A percentile compares a stretch with the other conserved stretches of the same genome.
Conservation (phyloP, 768 basidiomycete species). For the Auriculariales sp. region DNA sequence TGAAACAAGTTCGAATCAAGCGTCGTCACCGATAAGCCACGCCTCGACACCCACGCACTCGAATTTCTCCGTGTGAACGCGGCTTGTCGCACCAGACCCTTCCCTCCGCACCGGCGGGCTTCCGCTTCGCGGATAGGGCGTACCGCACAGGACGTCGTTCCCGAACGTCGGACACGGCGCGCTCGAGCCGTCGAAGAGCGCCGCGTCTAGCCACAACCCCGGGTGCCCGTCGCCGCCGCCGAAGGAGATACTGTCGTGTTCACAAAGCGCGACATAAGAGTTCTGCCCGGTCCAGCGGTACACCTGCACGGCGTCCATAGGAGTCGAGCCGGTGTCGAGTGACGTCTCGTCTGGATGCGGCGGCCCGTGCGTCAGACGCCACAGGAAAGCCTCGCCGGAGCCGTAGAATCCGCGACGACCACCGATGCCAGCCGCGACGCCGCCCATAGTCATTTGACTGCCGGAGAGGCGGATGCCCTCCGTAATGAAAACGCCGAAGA, state of each 20-base stretch:
- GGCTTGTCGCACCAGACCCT: conserved; percentile 7
- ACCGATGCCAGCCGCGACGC: background rate
- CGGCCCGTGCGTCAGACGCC: background rate
- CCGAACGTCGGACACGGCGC: conserved; percentile 75
- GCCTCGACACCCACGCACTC: conserved; percentile 89
- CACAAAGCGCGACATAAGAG: conserved; percentile 79
- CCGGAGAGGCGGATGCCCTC: conserved; percentile 50
- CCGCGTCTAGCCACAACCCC: conserved; percentile 76
- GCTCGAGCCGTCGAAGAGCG: conserved; percentile 71
- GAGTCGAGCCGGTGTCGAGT: too few relatives aligned
- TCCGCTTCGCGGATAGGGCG: background rate
- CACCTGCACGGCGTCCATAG: conserved; percentile 36
- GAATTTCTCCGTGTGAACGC: conserved; percentile 43
- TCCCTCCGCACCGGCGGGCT: background rate
- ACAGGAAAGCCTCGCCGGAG: background rate
- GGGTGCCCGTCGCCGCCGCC: conserved; percentile 88
- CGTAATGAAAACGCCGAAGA: conserved; percentile 77
- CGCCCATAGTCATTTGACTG: conserved; percentile 57
- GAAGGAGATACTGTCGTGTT: conserved; percentile 66
- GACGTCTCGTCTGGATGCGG: background rate
- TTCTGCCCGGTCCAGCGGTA: conserved; percentile 83
- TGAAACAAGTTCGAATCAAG: conserved; percentile 22
- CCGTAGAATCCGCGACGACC: background rate
- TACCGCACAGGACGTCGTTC: conserved; percentile 66
- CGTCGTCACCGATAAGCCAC: conserved; percentile 53